A percentile compares a stretch with the other conserved stretches of the same genome.
These are phyloP conservation scores for Magnaporthales sp. DNA, from an alignment of 2,329 filamentous ascomycete genomes.

Conservation along the genomic window DNA sequence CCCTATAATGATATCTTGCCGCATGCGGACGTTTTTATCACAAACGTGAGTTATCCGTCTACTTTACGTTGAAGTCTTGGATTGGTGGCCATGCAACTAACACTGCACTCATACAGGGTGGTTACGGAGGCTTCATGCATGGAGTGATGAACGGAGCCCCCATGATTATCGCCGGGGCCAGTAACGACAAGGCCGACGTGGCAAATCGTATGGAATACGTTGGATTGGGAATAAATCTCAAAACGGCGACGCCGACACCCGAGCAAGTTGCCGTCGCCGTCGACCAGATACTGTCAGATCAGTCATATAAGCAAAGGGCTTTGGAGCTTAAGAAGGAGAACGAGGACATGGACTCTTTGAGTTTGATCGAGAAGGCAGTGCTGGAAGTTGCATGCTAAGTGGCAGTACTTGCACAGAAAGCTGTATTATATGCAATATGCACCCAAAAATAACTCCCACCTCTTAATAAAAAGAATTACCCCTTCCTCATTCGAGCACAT, in stretches of 20 bases:
- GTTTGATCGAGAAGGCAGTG: slow-evolving; percentile 4
- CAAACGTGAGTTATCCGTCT: slow-evolving; percentile 24
- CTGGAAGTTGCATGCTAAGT: slow-evolving; percentile 1
- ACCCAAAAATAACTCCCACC: too few species aligned
- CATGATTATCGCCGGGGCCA: slow-evolving; percentile 33
- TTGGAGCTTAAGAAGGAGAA: slow-evolving; percentile 15
- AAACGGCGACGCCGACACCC: slow-evolving; percentile 21
- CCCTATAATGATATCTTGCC: slow-evolving; percentile 31
- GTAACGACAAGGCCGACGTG: slow-evolving; percentile 33
- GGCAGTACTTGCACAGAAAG: background rate
- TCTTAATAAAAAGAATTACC: too few species aligned
- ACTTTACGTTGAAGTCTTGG: background rate
- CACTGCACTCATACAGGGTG: slow-evolving; percentile 17
- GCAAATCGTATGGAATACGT: slow-evolving; percentile 30
- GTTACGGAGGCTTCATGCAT: slow-evolving; percentile 38
- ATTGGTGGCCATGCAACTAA: background rate
- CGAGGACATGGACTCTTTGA: slow-evolving; percentile 9
- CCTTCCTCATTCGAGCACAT: too few species aligned
- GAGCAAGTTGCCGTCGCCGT: slow-evolving; percentile 21
- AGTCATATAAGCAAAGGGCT: slow-evolving; percentile 20
- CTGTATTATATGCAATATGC: too few species aligned
- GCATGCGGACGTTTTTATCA: slow-evolving; percentile 35
- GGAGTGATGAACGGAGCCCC: slow-evolving; percentile 35
- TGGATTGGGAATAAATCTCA: slow-evolving; percentile 35
- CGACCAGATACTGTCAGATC: slow-evolving; percentile 20